Conservation (phyloP, 169 alveolate species). For the Cryptosporidium baileyi region DNA sequence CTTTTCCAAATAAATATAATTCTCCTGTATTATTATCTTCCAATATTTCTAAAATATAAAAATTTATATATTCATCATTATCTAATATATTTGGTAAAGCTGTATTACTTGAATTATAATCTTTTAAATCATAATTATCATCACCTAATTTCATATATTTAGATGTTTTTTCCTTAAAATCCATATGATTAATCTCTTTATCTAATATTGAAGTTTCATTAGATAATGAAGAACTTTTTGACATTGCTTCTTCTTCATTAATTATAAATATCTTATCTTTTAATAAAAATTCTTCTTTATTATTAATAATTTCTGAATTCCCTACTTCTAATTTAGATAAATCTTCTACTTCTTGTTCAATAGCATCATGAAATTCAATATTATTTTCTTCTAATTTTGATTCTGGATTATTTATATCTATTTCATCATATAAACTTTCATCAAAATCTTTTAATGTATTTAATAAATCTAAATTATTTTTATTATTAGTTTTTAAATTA, state of each 20-base stretch:
- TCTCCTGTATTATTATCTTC: slow-evolving; percentile 47
- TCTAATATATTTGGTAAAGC: background rate
- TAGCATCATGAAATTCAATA: background rate
- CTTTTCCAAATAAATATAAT: slow-evolving; percentile 47
- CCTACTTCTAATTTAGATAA: background rate
- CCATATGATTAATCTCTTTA: background rate
- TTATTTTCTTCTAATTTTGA: background rate
- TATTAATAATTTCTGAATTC: background rate
- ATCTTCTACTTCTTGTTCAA: background rate
- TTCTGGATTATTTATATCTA: background rate
- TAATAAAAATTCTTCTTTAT: background rate
- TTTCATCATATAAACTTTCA: background rate
- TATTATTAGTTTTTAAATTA: background rate
- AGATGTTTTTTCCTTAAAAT: background rate
- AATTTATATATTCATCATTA: background rate
- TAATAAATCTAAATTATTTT: slow-evolving; percentile 1
- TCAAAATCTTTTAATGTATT: slow-evolving; percentile 20
- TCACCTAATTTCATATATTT: background rate
- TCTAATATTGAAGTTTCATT: background rate
- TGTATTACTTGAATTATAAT: background rate
- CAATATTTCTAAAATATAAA: slow-evolving; percentile 33
- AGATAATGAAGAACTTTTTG: background rate
- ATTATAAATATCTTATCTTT: background rate
- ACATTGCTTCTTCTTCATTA: background rate
- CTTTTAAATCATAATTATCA: background rate